Conservation (phyloP, 352 stramenopile species). For the Aphanomyces astaci region DNA sequence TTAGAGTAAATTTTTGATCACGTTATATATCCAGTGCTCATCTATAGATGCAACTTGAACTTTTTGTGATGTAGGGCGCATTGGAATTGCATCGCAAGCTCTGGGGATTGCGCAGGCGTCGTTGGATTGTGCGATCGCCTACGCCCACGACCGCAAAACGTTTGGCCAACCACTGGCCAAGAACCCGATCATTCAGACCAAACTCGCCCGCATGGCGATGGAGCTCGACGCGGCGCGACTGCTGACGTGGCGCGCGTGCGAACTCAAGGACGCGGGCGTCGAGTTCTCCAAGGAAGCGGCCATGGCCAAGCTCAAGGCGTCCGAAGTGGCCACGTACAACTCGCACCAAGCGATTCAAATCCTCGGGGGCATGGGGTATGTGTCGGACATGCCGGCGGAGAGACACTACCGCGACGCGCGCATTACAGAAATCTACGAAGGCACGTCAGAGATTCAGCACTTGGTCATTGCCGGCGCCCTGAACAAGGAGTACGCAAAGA, state of each 20-base stretch:
- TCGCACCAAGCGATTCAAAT: constrained; percentile 96
- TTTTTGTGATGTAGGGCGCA: constrained; percentile 80
- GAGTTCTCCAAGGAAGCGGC: constrained; percentile 91
- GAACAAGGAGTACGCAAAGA: constrained; percentile 93
- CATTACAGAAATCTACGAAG: constrained; percentile 97
- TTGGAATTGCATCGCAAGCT: constrained; percentile 92
- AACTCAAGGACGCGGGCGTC: constrained; percentile 86
- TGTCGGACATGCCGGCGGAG: constrained; percentile 96
- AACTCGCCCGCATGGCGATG: constrained; percentile 90
- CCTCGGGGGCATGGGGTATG: constrained; percentile 92
- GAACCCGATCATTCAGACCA: constrained; percentile 84
- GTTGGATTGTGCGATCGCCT: constrained; percentile 94
- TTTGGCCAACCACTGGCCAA: constrained; percentile 91
- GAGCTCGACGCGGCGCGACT: constrained; percentile 89
- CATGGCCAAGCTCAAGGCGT: constrained; percentile 95
- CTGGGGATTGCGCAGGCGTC: constrained; percentile 94
- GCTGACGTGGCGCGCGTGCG: constrained; percentile 91
- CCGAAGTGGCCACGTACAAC: constrained; percentile 93
- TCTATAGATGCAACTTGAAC: not conserved
- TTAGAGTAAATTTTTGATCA: too few relatives aligned
- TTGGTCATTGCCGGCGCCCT: constrained; percentile 92
- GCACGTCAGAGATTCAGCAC: constrained; percentile 96
- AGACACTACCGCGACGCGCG: constrained; percentile 95
- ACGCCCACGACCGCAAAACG: constrained; percentile 90
- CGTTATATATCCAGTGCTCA: too few relatives aligned